These are phyloP conservation scores for Verticillium dahliae DNA, from an alignment of 2,329 filamentous ascomycete genomes.

Conservation along the genomic window DNA sequence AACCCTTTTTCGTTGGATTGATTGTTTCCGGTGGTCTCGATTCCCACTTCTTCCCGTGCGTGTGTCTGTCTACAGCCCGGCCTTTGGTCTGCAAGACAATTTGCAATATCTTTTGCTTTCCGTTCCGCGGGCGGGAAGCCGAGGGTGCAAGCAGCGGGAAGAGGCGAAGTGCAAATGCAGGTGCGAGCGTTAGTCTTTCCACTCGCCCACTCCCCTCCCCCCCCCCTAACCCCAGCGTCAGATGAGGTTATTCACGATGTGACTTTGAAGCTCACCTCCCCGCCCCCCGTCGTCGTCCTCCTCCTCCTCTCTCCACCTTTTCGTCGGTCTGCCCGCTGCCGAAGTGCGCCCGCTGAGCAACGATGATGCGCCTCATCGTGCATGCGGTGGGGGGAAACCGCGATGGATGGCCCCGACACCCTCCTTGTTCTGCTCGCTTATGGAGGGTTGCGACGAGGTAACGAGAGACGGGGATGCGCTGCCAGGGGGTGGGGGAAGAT, in stretches of 20 bases:
- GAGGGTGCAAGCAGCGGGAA: background rate
- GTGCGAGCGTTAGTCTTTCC: background rate
- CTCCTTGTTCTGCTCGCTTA: background rate
- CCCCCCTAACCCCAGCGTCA: background rate
- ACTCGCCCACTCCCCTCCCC: too few species aligned
- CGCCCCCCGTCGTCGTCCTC: too few species aligned
- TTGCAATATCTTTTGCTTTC: too few species aligned
- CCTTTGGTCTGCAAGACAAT: too few species aligned
- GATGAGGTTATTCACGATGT: background rate
- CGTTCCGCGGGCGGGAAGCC: too few species aligned
- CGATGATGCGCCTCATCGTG: background rate
- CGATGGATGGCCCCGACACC: background rate
- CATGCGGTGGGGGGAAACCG: background rate
- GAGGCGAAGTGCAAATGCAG: background rate
- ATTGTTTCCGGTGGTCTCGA: too few species aligned
- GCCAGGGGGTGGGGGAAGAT: background rate
- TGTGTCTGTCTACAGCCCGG: too few species aligned
- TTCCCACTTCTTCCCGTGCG: too few species aligned
- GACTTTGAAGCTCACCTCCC: background rate
- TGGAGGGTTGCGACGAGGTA: background rate
- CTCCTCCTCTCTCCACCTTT: too few species aligned
- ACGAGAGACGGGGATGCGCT: background rate
- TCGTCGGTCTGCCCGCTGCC: background rate
- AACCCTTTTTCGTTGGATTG: too few species aligned
- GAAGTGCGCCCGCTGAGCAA: background rate